Percentiles rank a stretch among this genome's conserved stretches.
Evolutionary conservation across 176 grass and related monocot species (phyloP).

Genomic region (Hyparrhenia diplandra): DNA sequence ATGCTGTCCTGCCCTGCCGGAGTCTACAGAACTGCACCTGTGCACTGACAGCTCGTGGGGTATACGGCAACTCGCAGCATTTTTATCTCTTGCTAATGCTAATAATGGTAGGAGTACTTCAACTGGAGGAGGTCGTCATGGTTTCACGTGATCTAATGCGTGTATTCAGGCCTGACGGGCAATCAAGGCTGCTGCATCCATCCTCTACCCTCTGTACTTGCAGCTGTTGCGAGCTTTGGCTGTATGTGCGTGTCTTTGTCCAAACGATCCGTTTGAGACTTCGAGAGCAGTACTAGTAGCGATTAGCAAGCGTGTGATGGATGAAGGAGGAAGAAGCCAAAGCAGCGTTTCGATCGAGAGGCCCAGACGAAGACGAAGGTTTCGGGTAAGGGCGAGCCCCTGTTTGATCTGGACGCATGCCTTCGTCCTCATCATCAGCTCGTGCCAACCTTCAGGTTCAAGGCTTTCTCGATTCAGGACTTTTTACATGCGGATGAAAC

Average conservation of each 20-base stretch:
- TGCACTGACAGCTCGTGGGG: neutral
- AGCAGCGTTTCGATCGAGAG: neutral
- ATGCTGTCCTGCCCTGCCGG: conserved; percentile 1
- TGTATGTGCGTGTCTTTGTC: neutral
- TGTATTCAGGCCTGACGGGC: neutral
- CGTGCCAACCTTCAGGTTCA: neutral
- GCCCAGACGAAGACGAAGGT: neutral
- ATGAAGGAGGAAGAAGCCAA: neutral
- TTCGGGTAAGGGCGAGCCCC: neutral
- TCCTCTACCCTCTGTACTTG: neutral
- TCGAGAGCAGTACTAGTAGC: neutral
- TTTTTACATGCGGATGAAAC: too few species aligned
- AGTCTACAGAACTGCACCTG: neutral
- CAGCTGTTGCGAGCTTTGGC: neutral
- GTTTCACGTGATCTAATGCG: neutral
- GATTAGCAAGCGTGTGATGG: neutral
- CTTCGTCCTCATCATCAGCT: neutral
- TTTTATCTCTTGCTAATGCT: neutral
- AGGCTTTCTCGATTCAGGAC: too few species aligned
- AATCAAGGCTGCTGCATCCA: neutral
- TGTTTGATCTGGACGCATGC: neutral
- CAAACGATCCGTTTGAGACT: neutral
- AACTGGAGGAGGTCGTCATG: neutral
- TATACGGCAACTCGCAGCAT: neutral
- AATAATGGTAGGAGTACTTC: neutral